Conservation (phyloP, 257 asterid species). For the Nemophila menziesii region DNA sequence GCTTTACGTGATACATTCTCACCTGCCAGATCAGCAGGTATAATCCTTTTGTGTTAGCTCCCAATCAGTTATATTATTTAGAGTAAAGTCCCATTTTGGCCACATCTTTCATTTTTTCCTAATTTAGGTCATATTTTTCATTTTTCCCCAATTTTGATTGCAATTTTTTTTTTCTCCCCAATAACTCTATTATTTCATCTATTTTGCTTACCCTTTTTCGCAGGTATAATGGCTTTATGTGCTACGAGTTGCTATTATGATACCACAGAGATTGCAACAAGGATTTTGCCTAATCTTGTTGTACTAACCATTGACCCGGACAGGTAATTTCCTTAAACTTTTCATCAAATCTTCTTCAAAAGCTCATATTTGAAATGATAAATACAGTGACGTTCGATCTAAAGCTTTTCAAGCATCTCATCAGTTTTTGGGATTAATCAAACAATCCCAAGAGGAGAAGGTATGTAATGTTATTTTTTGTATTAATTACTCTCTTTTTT, state of each 20-base stretch:
- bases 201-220: conserved; percentile 6
- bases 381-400: conserved; percentile 66
- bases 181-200: conserved; percentile 6
- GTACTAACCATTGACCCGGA: conserved; percentile 90
- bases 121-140: conserved; percentile 1
- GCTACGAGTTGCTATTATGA: conserved; percentile 95
- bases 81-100: no score
- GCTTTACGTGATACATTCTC: conserved; percentile 96
- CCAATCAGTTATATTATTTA: conserved; percentile 9
- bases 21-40: conserved; percentile 99
- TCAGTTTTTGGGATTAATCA: conserved; percentile 82
- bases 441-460: conserved; percentile 65
- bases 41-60: background rate
- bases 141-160: background rate
- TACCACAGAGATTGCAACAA: conserved; percentile 83
- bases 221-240: conserved; percentile 90
- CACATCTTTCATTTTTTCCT: conserved; percentile 6
- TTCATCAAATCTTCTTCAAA: background rate
- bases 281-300: conserved; percentile 79
- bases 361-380: background rate
- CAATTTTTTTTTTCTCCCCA: background rate
- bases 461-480: conserved; percentile 18
- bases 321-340: conserved; percentile 40
- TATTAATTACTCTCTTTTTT: background rate
- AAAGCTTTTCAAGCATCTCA: conserved; percentile 94